phyloP scores from a whole-genome alignment of 1,284 basidiomycete species.

The Schizopora paradoxa region DNA sequence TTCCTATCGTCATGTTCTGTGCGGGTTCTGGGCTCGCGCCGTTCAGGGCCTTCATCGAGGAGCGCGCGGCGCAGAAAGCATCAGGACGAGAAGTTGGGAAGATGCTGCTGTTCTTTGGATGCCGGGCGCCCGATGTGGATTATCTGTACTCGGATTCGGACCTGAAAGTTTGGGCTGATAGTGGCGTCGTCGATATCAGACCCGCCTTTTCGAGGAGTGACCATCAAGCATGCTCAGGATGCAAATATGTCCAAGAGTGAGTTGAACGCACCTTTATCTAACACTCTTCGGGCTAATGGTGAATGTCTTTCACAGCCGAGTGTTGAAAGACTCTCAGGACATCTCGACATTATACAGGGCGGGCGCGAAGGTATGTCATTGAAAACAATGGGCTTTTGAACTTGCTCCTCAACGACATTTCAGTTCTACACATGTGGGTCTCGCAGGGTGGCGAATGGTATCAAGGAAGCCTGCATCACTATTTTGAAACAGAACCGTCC shows the following conservation, averaged over 20 bases:
- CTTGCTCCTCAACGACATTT: not conserved
- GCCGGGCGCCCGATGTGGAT: conserved; percentile 38
- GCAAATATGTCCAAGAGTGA: conserved; percentile 47
- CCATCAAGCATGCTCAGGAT: conserved; percentile 35
- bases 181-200: conserved; percentile 44
- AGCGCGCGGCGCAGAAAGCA: conserved; percentile 42
- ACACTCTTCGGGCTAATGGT: not conserved
- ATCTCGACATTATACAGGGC: conserved; percentile 28
- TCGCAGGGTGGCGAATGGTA: conserved; percentile 11
- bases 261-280: conserved; percentile 24
- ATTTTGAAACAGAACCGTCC: conserved; percentile 4
- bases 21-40: conserved; percentile 48
- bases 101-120: conserved; percentile 47
- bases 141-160: conserved; percentile 40
- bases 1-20: conserved; percentile 46
- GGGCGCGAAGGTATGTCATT: conserved; percentile 1
- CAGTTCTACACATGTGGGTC: conserved; percentile 14
- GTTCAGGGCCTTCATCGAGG: conserved; percentile 50
- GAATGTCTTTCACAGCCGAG: conserved; percentile 29
- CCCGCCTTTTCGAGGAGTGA: conserved; percentile 41
- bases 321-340: conserved; percentile 38
- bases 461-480: conserved; percentile 11
- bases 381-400: not conserved
- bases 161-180: conserved; percentile 37
- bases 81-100: conserved; percentile 41